Percentiles rank a stretch among this genome's conserved stretches.
These are phyloP conservation scores for Pittosporum tobira DNA, from an alignment of 129 eudicot species.

Conservation along the genomic window DNA sequence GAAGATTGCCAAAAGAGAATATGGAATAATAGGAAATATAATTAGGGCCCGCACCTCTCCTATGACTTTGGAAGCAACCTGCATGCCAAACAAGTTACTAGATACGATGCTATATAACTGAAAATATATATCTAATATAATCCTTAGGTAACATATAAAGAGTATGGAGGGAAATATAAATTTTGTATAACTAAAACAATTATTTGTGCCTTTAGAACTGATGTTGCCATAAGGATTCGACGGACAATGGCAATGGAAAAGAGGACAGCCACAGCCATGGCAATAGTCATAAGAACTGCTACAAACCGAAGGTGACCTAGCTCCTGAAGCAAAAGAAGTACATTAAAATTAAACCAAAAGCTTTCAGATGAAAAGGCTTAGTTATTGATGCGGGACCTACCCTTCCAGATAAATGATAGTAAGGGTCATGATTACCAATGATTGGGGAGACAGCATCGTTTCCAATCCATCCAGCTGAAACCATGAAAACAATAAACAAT, in stretches of 20 bases:
- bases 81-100: constrained; percentile 1
- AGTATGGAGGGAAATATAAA: background rate
- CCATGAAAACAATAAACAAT: background rate
- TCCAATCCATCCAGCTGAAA: constrained; percentile 97
- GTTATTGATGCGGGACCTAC: constrained; percentile 23
- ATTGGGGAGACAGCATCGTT: constrained; percentile 83
- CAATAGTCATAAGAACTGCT: constrained; percentile 75
- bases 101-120: background rate
- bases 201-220: constrained; percentile 69
- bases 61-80: constrained; percentile 99
- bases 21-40: constrained; percentile 76
- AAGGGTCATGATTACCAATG: constrained; percentile 87
- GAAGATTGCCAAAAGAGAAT: constrained; percentile 62
- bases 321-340: constrained; percentile 51
- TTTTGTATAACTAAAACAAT: background rate
- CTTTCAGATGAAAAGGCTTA: background rate
- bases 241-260: constrained; percentile 82
- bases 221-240: constrained; percentile 93
- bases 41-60: constrained; percentile 97
- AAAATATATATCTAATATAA: background rate
- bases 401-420: constrained; percentile 75
- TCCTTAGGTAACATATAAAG: background rate
- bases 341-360: constrained; percentile 5
- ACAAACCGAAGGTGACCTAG: constrained; percentile 67
- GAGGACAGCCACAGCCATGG: constrained; percentile 63